Conservation (phyloP, 495 filamentous ascomycete genomes). For the Talaromyces wortmannii region DNA sequence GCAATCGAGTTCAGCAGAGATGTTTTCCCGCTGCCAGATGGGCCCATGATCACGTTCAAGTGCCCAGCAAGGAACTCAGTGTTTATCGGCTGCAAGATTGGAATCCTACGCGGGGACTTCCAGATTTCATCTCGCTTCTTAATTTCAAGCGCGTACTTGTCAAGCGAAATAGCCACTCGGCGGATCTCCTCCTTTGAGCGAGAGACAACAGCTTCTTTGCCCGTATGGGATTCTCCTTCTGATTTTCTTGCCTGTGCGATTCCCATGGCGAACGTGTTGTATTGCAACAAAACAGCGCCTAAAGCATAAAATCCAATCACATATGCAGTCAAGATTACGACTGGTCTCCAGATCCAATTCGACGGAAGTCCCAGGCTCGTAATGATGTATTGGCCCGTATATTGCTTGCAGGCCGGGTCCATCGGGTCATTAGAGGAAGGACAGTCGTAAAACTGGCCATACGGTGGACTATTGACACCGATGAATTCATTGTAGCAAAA, state of each 20-base stretch:
- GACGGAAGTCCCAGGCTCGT: slow-evolving; percentile 53
- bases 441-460: slow-evolving; percentile 58
- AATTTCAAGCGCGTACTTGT: slow-evolving; percentile 54
- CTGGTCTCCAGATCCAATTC: slow-evolving; percentile 57
- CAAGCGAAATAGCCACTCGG: slow-evolving; percentile 51
- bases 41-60: slow-evolving; percentile 73
- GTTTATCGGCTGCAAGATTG: slow-evolving; percentile 58
- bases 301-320: slow-evolving; percentile 47
- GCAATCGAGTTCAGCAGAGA: slow-evolving; percentile 65
- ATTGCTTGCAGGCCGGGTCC: slow-evolving; percentile 57
- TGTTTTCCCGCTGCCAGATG: slow-evolving; percentile 69
- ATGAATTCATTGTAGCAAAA: slow-evolving; percentile 64
- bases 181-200: slow-evolving; percentile 39
- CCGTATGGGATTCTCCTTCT: slow-evolving; percentile 49
- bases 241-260: slow-evolving; percentile 47
- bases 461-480: slow-evolving; percentile 24
- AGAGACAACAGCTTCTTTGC: slow-evolving; percentile 51
- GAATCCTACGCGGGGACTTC: slow-evolving; percentile 35
- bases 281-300: slow-evolving; percentile 50
- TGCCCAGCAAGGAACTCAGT: slow-evolving; percentile 53
- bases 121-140: slow-evolving; percentile 46
- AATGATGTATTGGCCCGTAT: slow-evolving; percentile 61
- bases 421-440: slow-evolving; percentile 46
- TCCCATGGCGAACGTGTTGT: slow-evolving; percentile 51
- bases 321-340: slow-evolving; percentile 52